Evolutionary conservation across 2,329 filamentous ascomycete species (phyloP), one percentile per base, ranked within the genome.

Genomic region (Fusarium cicatricum): DNA sequence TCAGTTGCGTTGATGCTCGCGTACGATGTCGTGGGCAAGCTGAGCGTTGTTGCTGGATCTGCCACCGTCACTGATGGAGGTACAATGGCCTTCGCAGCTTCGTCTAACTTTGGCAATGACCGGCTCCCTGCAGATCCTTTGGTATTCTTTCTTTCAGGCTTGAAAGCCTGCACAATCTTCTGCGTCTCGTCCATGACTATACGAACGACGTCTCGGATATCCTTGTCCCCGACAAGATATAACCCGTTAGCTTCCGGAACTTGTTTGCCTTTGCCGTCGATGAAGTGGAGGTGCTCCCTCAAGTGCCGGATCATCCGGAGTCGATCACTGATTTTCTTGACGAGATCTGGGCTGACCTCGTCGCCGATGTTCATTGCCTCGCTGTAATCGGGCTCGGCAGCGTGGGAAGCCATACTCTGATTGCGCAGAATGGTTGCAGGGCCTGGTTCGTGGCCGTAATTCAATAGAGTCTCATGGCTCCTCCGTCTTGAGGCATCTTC

Each of bases 1-100:
- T 71, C 62, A 2, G 42, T 47, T 9, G 58, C 47, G 28, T 62
- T 62, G 8, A 67, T 49, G 11, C 55, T 64, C 7, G 73, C 55
- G 28, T 74, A 74, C 2, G 70, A 67, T 11, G 72, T 70, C 31
- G 56, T 64, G 6, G 74, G 72, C 19, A 71, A 17, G 52, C 63
- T 75, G 36, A 76, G 69, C 1, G 73, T 77, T 2, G 70, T 75
- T 5, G 71, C 70, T 38, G 74, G 70, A 36, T 74, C 72, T 14
- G 67, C 67, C 10, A 51, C 39, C 7, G 58, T 62, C 5, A 63
- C 60, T 15, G 60, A 57, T 9, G 63, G 65, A 5, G 67, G 62
- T 12, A 65, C 52, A 28, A 75, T 73, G 1, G 63, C 52, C 11
- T 65, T 66, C 12, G 38, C 50, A 10, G 29, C 47, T 15, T 60